A percentile compares a stretch with the other conserved stretches of the same genome.
phyloP scores from a whole-genome alignment of 805 yeast genomes.

The Limtongia smithiae region DNA sequence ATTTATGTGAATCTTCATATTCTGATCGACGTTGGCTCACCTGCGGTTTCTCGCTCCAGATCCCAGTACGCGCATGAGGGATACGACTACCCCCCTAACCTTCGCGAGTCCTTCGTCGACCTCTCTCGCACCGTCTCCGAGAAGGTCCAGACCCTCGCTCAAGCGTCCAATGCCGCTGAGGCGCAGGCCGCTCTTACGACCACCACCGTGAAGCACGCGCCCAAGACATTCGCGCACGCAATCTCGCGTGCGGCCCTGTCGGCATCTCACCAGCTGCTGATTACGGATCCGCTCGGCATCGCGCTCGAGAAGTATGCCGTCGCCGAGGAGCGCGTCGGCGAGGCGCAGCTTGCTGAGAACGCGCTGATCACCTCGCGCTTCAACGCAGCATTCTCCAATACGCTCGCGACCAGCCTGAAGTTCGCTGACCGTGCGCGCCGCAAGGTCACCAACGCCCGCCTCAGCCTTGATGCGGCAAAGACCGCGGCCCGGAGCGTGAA shows the following conservation, averaged over 20 bases:
- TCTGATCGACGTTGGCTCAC: background rate
- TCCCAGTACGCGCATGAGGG: slow-evolving; percentile 67
- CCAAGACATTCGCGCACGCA: slow-evolving; percentile 81
- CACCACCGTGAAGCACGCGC: slow-evolving; percentile 51
- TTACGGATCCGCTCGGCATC: slow-evolving; percentile 52
- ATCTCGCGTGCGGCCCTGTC: slow-evolving; percentile 69
- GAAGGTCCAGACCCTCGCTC: slow-evolving; percentile 63
- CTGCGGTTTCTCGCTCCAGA: slow-evolving; percentile 12
- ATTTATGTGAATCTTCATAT: slow-evolving; percentile 31
- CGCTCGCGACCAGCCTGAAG: slow-evolving; percentile 56
- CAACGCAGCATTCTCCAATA: slow-evolving; percentile 61
- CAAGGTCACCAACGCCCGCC: slow-evolving; percentile 71
- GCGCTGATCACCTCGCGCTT: slow-evolving; percentile 64
- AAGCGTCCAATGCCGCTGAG: slow-evolving; percentile 74
- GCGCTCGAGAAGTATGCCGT: slow-evolving; percentile 65
- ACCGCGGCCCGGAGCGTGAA: slow-evolving; percentile 47
- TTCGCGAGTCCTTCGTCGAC: slow-evolving; percentile 71
- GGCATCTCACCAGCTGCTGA: slow-evolving; percentile 44
- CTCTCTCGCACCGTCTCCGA: slow-evolving; percentile 62
- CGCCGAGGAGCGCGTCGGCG: slow-evolving; percentile 71
- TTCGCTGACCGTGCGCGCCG: slow-evolving; percentile 67
- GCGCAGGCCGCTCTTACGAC: slow-evolving; percentile 68
- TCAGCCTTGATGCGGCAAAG: slow-evolving; percentile 77
- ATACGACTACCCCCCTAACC: slow-evolving; percentile 77
- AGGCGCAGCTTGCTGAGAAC: slow-evolving; percentile 79